These are phyloP conservation scores for Pichia sp. DNA, from an alignment of 1,139 yeast species.

Conservation along the genomic window DNA sequence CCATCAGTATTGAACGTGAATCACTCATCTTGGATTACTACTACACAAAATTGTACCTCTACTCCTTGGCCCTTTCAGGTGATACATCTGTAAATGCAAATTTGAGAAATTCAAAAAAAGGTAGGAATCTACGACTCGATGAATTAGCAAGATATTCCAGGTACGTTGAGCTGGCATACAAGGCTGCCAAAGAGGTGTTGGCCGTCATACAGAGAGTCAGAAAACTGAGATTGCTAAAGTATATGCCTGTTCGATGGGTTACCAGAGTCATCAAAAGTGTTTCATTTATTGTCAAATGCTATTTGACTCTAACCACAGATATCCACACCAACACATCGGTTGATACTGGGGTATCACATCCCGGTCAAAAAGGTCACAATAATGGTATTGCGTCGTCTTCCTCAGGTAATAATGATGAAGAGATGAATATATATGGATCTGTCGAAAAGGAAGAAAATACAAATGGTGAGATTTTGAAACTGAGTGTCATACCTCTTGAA, in stretches of 20 bases:
- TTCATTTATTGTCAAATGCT: constrained; percentile 84
- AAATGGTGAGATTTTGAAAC: constrained; percentile 45
- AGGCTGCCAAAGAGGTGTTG: constrained; percentile 78
- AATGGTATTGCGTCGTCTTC: constrained; percentile 4
- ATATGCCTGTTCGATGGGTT: constrained; percentile 90
- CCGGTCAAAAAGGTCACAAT: constrained; percentile 1
- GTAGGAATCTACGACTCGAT: constrained; percentile 48
- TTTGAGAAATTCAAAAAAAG: constrained; percentile 24
- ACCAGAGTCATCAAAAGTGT: constrained; percentile 86
- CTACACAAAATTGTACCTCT: constrained; percentile 78
- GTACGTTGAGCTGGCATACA: constrained; percentile 77
- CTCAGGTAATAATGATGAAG: background rate
- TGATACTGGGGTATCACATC: background rate
- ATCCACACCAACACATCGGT: constrained; percentile 21
- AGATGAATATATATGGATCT: background rate
- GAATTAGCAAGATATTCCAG: constrained; percentile 72
- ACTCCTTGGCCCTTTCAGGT: constrained; percentile 69
- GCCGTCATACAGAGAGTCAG: constrained; percentile 71
- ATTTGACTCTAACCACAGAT: constrained; percentile 57
- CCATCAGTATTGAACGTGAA: constrained; percentile 55
- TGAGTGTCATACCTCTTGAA: constrained; percentile 64
- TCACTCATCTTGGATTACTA: constrained; percentile 76
- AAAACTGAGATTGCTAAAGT: constrained; percentile 56
- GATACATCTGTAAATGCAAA: constrained; percentile 30
- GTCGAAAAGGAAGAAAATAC: constrained; percentile 10